Evolutionary conservation across 1,284 basidiomycete species (phyloP).

Genomic region (Trametes pubescens): DNA sequence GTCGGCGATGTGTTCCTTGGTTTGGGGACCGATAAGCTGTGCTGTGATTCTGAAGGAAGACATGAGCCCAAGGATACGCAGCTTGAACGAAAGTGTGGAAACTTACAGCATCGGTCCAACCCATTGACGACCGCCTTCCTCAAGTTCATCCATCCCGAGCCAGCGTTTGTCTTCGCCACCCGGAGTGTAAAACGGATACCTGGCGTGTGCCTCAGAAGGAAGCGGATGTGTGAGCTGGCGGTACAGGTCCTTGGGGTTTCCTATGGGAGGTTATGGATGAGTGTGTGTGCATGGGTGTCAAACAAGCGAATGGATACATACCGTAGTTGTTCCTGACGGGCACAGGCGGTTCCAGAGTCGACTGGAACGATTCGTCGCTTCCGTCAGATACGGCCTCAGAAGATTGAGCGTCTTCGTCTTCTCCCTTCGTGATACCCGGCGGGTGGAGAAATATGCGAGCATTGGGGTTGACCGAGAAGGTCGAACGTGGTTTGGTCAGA

Average conservation of each 20-base stretch:
- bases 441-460: constrained; percentile 73
- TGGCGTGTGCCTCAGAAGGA: constrained; percentile 59
- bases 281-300: background rate
- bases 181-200: constrained; percentile 77
- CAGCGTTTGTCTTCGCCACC: constrained; percentile 74
- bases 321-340: constrained; percentile 18
- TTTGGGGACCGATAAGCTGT: constrained; percentile 62
- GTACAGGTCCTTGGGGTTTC: constrained; percentile 38
- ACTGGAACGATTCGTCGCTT: constrained; percentile 29
- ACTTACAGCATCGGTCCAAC: constrained; percentile 75
- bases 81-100: constrained; percentile 3
- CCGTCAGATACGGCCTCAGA: constrained; percentile 27
- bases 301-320: constrained; percentile 3
- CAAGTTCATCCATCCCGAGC: constrained; percentile 57
- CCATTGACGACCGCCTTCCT: constrained; percentile 74
- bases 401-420: constrained; percentile 25
- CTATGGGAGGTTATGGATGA: constrained; percentile 9
- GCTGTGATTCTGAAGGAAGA: constrained; percentile 62
- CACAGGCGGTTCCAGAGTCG: constrained; percentile 11
- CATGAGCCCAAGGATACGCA: background rate
- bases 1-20: constrained; percentile 47
- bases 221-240: constrained; percentile 60
- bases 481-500: constrained; percentile 61
- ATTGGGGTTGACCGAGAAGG: constrained; percentile 67
- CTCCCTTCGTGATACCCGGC: constrained; percentile 58